Base-by-base conservation (phyloP, 495 filamentous ascomycete species). In the Aspergillus panamensis region DNA sequence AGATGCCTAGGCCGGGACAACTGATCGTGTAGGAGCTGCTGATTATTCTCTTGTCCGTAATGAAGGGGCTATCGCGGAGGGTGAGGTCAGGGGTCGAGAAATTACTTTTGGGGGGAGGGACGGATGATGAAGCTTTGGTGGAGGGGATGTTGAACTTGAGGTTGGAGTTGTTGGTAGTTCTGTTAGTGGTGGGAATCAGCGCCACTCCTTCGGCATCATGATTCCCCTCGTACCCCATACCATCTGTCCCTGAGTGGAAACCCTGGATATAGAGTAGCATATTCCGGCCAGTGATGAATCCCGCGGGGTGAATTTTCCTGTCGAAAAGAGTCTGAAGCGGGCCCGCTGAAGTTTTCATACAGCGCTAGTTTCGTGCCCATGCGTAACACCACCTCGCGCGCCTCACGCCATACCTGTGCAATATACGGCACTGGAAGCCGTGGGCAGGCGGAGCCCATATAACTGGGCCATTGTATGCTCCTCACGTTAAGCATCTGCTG, bases 341-440 rank as follows among this genome's bases (percentile, higher is more conserved):
- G 35, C 14, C 35, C 35, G 35, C 14, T 0, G 35, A 39, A 39
- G 35, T 39, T n/a, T 30, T 48, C 45, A 20, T 14, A 49, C 4
- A 29, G 48, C 13, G 10, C n/a, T 16, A 50, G 29, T 32, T 40
- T 52, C 3, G 25, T 52, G 7, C 49, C 49, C 16, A 35, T 39
- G 20, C 49, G 49, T 32, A 52, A 19, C 19, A 52, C 33, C n/a
- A 17, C 33, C 6, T 40, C 33, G 17, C 14, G 49, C 33, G 49
- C 49, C 32, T 52, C 49, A 21, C 19, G 32, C 10, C 49, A 52
- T 25, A 52, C 49, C 33, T 32, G 16, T 4, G 32, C 49, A 52
- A 52, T 52, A 40, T 40, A 32, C 6, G 49, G 49, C 6, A 52
- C 20, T 17, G 32, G 33, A 32, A 52, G 49, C n/a, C 13, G 30